Percentiles rank a stretch among this genome's conserved stretches.
These are phyloP conservation scores for Mrakia gelida DNA, from an alignment of 768 basidiomycete genomes.

Conservation along the genomic window DNA sequence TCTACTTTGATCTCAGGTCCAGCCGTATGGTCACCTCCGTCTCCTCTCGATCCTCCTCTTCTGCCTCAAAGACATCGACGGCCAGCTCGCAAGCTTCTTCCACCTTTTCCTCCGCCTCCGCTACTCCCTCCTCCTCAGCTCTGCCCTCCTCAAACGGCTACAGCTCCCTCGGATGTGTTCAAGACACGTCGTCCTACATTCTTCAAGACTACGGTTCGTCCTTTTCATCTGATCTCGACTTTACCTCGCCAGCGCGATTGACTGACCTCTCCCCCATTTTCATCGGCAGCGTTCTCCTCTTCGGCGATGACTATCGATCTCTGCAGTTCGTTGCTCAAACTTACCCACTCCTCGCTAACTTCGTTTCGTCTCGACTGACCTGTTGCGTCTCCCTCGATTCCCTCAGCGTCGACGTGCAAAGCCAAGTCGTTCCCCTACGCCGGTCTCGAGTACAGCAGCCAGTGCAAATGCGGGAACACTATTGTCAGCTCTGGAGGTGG, in stretches of 20 bases:
- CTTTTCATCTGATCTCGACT: too few relatives aligned
- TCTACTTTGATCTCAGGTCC: not conserved
- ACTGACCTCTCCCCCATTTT: not conserved
- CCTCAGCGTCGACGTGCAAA: not conserved
- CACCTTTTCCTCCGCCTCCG: not conserved
- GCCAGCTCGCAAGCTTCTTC: not conserved
- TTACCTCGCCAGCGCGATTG: not conserved
- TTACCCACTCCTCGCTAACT: too few relatives aligned
- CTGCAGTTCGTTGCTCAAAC: not conserved
- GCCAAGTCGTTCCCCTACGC: not conserved
- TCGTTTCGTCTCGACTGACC: not conserved
- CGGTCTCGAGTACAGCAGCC: not conserved
- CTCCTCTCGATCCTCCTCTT: slow-evolving; percentile 27
- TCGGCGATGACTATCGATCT: not conserved
- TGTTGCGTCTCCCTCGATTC: not conserved
- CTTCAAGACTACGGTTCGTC: not conserved
- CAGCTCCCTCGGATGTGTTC: not conserved
- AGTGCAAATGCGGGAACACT: not conserved
- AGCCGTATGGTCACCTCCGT: not conserved
- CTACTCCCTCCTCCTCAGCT: not conserved
- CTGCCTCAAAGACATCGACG: not conserved
- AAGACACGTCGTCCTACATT: not conserved
- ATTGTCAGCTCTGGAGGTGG: not conserved
- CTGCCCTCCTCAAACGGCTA: not conserved
- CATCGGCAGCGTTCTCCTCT: not conserved